Base-by-base conservation (phyloP, 169 alveolate species). In the Cryptosporidium sp. region DNA sequence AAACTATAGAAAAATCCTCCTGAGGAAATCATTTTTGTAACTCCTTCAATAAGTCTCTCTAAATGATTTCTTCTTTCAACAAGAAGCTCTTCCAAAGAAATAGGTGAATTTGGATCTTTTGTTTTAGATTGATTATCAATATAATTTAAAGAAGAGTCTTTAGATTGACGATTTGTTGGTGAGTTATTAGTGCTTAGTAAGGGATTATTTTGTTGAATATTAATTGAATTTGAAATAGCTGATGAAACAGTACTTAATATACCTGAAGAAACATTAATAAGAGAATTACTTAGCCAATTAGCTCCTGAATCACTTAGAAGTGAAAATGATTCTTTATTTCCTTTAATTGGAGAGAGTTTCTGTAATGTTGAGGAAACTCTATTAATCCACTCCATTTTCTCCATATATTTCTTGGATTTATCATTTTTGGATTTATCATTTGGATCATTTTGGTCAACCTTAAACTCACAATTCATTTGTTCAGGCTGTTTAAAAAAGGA, bases 1-100 rank as follows among this genome's bases (percentile, higher is more conserved):
- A 80, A 80, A n/a, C 89, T 80, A 29, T 44, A 80, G 37, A 60
- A 80, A n/a, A 80, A 80, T 10, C 89, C 89, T n/a, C 89, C 89
- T 37, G 80, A 80, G 16, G 89, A 80, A 26, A 80, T 62, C 75
- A 80, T 62, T 65, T 65, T 80, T 12, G 89, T 80, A 16, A 80
- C 89, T 7, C 89, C 89, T 9, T 80, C 75, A n/a, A 80, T 29
- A 39, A 80, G 67, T 31, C 72, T 69, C 44, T 61, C 65, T 6
- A 80, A 10, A 23, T 29, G 35, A 35, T 8, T 45, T n/a, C 52
- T 60, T 65, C 89, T 80, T 39, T 80, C 89, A 29, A 44, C 23
- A 3, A 80, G 75, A 21, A 80, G 26, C 31, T 80, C 89, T 31
- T 80, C 89, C 58, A 80, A 12, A 21, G 26, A 26, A n/a, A 26